Conservation (phyloP, 495 filamentous ascomycete genomes). For the Aspergillus steynii region DNA sequence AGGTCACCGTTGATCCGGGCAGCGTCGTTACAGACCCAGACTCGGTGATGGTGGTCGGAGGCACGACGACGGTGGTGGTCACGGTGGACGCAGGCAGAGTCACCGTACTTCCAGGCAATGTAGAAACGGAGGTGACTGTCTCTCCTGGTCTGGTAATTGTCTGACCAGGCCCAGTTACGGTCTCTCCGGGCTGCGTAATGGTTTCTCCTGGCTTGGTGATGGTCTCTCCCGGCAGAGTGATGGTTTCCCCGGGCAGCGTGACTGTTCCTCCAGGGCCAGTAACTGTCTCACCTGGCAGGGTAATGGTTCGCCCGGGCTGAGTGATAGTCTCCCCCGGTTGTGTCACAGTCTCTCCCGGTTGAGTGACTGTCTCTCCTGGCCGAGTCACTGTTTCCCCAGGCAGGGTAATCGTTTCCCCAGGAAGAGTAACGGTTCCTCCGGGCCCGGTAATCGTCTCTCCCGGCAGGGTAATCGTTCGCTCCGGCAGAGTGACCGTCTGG, state of each 20-base stretch:
- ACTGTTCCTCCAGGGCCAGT: constrained; percentile 4
- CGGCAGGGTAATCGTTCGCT: constrained; percentile 7
- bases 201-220: constrained; percentile 3
- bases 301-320: background rate
- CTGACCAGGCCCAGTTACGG: constrained; percentile 3
- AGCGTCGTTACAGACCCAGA: constrained; percentile 15
- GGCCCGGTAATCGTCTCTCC: constrained; percentile 7
- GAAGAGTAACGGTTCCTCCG: constrained; percentile 22
- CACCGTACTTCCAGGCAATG: constrained; percentile 2
- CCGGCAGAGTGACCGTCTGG: background rate
- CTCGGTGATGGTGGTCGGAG: constrained; percentile 21
- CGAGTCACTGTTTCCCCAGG: background rate
- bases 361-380: background rate
- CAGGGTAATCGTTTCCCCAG: constrained; percentile 20
- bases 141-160: background rate
- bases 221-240: background rate
- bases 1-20: constrained; percentile 20
- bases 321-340: constrained; percentile 2
- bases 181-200: background rate
- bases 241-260: constrained; percentile 7
- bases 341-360: constrained; percentile 8
- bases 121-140: background rate
- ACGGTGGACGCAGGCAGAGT: constrained; percentile 13
- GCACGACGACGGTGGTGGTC: constrained; percentile 10
- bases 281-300: background rate